Evolutionary conservation across 2,329 filamentous ascomycete species (phyloP), one percentile per base, ranked within the genome.

Genomic region (Cytospora chrysosperma): DNA sequence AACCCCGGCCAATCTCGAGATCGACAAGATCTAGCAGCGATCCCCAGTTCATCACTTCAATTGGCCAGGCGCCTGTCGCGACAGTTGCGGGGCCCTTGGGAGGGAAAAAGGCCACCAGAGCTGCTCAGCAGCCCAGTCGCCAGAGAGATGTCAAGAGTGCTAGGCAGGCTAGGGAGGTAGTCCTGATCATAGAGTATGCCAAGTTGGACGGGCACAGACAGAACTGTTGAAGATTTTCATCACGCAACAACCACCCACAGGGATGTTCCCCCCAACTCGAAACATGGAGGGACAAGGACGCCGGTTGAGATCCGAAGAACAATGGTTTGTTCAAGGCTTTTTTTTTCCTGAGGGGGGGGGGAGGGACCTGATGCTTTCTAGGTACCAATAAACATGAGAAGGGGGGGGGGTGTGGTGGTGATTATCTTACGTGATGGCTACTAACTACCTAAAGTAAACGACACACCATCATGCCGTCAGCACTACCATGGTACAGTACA

Each of bases 1-100:
- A 37, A 37, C 51, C 55, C 56, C 61, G 58, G 56, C 47, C 52
- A 60, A 56, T 58, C 54, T 60, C 37, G 43, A 63, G 63, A 65
- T 65, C 61, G 60, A 55, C 61, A n/a, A 59, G 56, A 60, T 63
- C 64, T 63, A 43, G 61, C 64, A 63, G 62, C 64, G 61, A 65
- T 65, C 56, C 61, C 64, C 64, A 65, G 61, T 56, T 56, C 47
- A 52, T 26, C 37, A 27, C 40, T 59, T 61, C 61, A 47, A 55
- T 63, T 61, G 54, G 54, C 40, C 55, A 63, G 56, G 56, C 64
- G 64, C 64, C 53, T 10, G 61, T 65, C 61, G 64, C 64, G 64
- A 63, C 64, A 55, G 55, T 21, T 58, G 50, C 58, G 58, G 57
- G 56, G 47, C 26, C 50, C 56, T 37, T 40, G 4, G n/a, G 9